Conservation (phyloP, 23 red algal species). For the Agarophyton chilense region DNA sequence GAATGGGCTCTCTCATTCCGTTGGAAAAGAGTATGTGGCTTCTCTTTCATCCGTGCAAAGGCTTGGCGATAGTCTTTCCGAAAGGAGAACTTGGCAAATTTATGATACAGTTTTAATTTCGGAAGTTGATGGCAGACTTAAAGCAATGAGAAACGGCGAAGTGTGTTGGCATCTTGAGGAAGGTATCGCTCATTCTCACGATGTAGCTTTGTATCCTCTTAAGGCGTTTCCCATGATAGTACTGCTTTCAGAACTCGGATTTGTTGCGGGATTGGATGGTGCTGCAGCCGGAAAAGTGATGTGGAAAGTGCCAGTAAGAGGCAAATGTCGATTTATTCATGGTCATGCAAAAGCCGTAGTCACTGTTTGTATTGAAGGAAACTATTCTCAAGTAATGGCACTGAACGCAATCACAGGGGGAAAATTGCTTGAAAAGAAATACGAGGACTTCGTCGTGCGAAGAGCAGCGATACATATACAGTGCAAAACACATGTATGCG, state of each 20-base stretch:
- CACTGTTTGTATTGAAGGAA: slow-evolving; percentile 1
- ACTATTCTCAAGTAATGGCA: neutral
- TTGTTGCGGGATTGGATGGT: slow-evolving; percentile 10
- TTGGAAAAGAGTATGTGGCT: neutral
- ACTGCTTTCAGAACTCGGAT: slow-evolving; percentile 21
- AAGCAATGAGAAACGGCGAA: neutral
- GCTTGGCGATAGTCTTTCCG: neutral
- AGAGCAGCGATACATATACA: neutral
- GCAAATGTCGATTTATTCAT: slow-evolving; percentile 13
- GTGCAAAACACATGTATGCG: slow-evolving; percentile 10
- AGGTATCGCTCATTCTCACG: slow-evolving; percentile 20
- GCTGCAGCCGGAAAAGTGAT: neutral
- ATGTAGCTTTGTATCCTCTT: slow-evolving; percentile 7
- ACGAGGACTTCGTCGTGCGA: neutral
- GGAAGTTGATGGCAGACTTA: slow-evolving; percentile 13
- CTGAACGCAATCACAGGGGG: neutral
- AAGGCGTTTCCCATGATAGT: neutral
- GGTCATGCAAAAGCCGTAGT: slow-evolving; percentile 24
- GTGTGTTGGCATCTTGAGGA: slow-evolving; percentile 25
- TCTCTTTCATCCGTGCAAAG: neutral
- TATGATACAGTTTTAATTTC: neutral
- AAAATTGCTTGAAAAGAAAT: neutral
- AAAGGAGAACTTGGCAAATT: neutral
- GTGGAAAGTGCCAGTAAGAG: neutral
- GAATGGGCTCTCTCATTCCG: neutral